Conservation (phyloP, 1,139 yeast species). For the Kluyveromyces marxianus region DNA sequence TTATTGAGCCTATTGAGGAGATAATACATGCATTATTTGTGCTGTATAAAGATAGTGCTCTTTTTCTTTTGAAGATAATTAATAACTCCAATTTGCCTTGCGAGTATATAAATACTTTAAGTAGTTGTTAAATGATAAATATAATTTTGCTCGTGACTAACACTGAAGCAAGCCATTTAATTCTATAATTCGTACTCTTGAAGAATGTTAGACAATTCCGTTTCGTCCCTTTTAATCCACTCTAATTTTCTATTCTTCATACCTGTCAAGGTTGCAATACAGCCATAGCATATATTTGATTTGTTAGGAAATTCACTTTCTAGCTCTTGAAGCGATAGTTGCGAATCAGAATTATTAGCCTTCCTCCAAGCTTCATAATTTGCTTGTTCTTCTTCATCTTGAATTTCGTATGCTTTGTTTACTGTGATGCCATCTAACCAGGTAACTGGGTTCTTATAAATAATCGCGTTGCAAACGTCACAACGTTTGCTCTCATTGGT, state of each 20-base stretch:
- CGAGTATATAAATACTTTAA: too few relatives aligned
- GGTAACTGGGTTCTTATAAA: constrained; percentile 49
- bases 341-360: constrained; percentile 8
- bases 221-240: constrained; percentile 45
- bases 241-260: constrained; percentile 36
- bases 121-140: neutral
- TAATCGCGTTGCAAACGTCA: constrained; percentile 43
- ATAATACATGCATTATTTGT: constrained; percentile 5
- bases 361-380: constrained; percentile 34
- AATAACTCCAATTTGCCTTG: too few relatives aligned
- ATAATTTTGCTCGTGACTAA: constrained; percentile 15
- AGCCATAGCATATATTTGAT: constrained; percentile 61
- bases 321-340: constrained; percentile 11
- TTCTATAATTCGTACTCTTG: constrained; percentile 45
- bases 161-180: too few relatives aligned
- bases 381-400: constrained; percentile 40
- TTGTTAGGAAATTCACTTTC: constrained; percentile 15
- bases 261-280: constrained; percentile 53
- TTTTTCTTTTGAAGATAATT: too few relatives aligned
- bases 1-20: constrained; percentile 16
- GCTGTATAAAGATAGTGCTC: too few relatives aligned
- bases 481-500: constrained; percentile 31
- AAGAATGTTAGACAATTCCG: constrained; percentile 34
- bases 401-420: constrained; percentile 45
- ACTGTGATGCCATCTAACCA: constrained; percentile 79